These are phyloP conservation scores for Globisporangium mamillatum DNA, from an alignment of 352 stramenopile species.

Conservation along the genomic window DNA sequence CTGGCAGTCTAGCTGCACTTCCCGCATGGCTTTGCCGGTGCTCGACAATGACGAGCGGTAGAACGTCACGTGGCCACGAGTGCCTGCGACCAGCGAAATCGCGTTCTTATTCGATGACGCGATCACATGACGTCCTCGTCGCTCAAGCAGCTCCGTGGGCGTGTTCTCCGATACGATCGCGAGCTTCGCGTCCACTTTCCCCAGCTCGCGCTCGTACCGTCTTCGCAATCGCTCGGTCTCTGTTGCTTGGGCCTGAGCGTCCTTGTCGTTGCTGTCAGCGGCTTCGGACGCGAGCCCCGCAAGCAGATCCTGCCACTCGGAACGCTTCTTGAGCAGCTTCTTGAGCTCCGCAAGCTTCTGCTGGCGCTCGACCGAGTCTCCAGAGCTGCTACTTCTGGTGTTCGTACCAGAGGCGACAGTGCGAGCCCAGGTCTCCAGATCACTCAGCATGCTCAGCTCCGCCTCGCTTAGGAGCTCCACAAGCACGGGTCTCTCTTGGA, in stretches of 20 bases:
- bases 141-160: constrained; percentile 43
- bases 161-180: constrained; percentile 48
- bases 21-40: constrained; percentile 24
- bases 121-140: constrained; percentile 55
- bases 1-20: constrained; percentile 46
- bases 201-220: constrained; percentile 57
- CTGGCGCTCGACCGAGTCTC: constrained; percentile 22
- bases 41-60: constrained; percentile 23
- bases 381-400: not conserved
- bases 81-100: constrained; percentile 39
- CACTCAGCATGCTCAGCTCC: constrained; percentile 27
- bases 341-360: constrained; percentile 45
- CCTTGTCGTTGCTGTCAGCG: not conserved
- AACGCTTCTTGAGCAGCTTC: constrained; percentile 60
- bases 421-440: constrained; percentile 39
- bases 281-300: constrained; percentile 14
- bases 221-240: constrained; percentile 35
- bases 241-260: constrained; percentile 12
- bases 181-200: constrained; percentile 57
- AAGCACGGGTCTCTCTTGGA: constrained; percentile 30
- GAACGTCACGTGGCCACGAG: constrained; percentile 38
- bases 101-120: constrained; percentile 52
- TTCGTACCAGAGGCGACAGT: constrained; percentile 21
- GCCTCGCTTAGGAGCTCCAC: constrained; percentile 32
- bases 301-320: constrained; percentile 33